phyloP scores from a whole-genome alignment of 352 stramenopile species.

The Pythium aristosporum region DNA sequence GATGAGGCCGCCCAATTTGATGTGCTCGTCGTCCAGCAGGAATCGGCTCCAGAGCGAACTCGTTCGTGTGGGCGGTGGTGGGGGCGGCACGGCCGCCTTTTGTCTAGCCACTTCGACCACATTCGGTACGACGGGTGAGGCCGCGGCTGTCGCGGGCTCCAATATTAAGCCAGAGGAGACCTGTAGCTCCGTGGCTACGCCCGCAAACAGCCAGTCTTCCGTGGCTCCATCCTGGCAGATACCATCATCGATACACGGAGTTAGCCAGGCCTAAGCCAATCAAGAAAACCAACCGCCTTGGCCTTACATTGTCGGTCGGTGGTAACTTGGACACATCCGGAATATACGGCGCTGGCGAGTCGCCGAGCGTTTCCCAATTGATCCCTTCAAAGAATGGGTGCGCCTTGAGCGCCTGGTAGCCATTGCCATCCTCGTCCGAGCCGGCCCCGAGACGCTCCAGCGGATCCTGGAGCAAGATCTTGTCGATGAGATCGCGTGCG shows the following conservation, averaged over 20 bases:
- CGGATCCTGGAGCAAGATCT: conserved; percentile 76
- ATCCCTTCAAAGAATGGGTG: conserved; percentile 87
- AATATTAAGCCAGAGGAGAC: conserved; percentile 80
- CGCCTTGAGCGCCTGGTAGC: conserved; percentile 65
- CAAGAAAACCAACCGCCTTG: not conserved
- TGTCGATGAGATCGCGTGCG: conserved; percentile 73
- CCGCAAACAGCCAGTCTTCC: conserved; percentile 87
- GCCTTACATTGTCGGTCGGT: conserved; percentile 63
- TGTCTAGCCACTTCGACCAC: conserved; percentile 80
- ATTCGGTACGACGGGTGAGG: conserved; percentile 38
- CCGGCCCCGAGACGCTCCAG: conserved; percentile 68
- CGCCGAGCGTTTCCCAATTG: conserved; percentile 62
- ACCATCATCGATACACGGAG: not conserved
- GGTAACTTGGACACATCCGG: conserved; percentile 59
- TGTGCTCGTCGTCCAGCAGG: conserved; percentile 84
- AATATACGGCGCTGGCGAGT: conserved; percentile 52
- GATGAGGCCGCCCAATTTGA: conserved; percentile 83
- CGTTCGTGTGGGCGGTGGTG: conserved; percentile 60
- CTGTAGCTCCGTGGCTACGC: conserved; percentile 83
- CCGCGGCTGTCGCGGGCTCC: conserved; percentile 49
- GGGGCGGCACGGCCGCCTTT: conserved; percentile 59
- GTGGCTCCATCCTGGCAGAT: conserved; percentile 70
- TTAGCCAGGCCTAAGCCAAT: not conserved
- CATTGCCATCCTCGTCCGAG: conserved; percentile 71
- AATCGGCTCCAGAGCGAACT: conserved; percentile 86